A percentile compares a stretch with the other conserved stretches of the same genome.
Evolutionary conservation across 2,329 filamentous ascomycete species (phyloP).

Genomic region (Albophoma yamanashiensis): DNA sequence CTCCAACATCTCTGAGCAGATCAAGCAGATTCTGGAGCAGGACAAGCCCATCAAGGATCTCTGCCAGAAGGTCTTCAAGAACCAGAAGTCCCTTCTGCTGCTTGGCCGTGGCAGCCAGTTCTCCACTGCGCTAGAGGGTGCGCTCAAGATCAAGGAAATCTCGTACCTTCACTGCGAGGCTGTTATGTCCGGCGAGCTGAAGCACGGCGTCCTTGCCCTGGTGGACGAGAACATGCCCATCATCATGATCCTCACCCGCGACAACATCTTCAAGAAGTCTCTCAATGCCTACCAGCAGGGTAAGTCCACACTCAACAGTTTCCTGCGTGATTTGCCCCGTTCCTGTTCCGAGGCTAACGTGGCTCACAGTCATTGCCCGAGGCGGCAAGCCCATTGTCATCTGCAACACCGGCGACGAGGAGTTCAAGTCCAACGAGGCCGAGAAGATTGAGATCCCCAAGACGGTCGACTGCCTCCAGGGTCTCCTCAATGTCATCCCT

Average conservation of each 20-base stretch:
- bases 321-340: background rate
- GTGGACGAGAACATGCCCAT: constrained; percentile 98
- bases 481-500: constrained; percentile 93
- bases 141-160: constrained; percentile 99
- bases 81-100: constrained; percentile 92
- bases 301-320: constrained; percentile 27
- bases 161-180: constrained; percentile 99
- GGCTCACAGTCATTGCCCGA: constrained; percentile 71
- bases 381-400: constrained; percentile 96
- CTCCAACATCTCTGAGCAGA: constrained; percentile 76
- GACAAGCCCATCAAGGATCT: constrained; percentile 92
- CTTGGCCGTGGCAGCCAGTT: constrained; percentile 93
- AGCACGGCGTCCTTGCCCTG: constrained; percentile 94
- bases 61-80: constrained; percentile 85
- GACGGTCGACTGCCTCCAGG: constrained; percentile 92
- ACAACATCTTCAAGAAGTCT: constrained; percentile 96
- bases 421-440: constrained; percentile 80
- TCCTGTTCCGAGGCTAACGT: constrained; percentile 7
- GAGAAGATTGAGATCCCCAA: constrained; percentile 96
- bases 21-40: constrained; percentile 82
- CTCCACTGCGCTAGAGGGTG: constrained; percentile 92
- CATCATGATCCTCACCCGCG: constrained; percentile 98
- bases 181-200: constrained; percentile 99
- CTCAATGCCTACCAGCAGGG: constrained; percentile 98
- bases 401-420: constrained; percentile 81